These are phyloP conservation scores for Hypoxylon sp. DNA, from an alignment of 2,329 filamentous ascomycete species.

Conservation along the genomic window DNA sequence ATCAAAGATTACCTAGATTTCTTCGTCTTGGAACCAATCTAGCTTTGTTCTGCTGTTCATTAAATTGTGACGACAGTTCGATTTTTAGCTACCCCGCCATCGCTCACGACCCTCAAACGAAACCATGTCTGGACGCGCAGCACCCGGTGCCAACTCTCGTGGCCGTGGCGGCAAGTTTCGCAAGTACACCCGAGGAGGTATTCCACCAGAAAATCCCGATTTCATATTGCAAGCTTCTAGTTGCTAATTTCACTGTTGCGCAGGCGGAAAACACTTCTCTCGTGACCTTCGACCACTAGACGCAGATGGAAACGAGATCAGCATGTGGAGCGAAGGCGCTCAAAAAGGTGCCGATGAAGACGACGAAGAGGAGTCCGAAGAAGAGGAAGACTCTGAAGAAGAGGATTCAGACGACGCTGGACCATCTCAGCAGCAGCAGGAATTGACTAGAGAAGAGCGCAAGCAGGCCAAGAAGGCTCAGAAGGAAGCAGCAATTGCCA, in stretches of 20 bases:
- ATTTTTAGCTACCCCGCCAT: conserved; percentile 23
- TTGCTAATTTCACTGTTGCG: conserved; percentile 33
- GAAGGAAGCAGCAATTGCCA: conserved; percentile 89
- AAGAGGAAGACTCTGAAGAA: conserved; percentile 63
- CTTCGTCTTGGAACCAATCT: background rate
- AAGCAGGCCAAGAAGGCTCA: conserved; percentile 89
- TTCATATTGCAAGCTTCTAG: background rate
- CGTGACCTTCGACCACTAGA: conserved; percentile 90
- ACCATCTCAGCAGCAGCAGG: conserved; percentile 60
- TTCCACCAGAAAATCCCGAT: conserved; percentile 49
- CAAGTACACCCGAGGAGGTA: conserved; percentile 94
- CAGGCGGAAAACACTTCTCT: conserved; percentile 96
- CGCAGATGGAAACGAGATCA: conserved; percentile 87
- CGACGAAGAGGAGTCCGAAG: conserved; percentile 61
- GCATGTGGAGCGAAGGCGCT: conserved; percentile 83
- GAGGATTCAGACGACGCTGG: conserved; percentile 61
- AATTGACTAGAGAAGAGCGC: conserved; percentile 87
- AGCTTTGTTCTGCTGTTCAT: background rate
- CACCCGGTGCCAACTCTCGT: conserved; percentile 68
- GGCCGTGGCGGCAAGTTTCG: conserved; percentile 94
- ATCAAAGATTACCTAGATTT: background rate
- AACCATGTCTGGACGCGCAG: conserved; percentile 61
- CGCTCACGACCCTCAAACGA: conserved; percentile 9
- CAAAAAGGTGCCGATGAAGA: conserved; percentile 66
- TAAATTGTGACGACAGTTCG: conserved; percentile 1